Evolutionary conservation across 2,329 filamentous ascomycete species (phyloP), one percentile per base, ranked within the genome.

Genomic region (Bisporella sp.): DNA sequence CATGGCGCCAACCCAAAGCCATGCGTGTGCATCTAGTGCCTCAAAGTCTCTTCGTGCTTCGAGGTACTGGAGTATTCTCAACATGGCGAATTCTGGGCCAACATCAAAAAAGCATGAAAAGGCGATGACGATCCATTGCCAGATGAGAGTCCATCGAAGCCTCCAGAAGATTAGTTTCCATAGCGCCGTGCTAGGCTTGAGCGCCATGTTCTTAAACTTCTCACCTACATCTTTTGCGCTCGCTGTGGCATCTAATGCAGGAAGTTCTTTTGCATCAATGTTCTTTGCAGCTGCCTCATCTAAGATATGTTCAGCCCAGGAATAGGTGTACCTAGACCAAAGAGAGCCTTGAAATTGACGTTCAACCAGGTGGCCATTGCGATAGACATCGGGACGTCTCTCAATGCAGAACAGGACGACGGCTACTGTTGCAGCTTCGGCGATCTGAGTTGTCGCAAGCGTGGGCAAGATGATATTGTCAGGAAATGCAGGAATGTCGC

Each of bases 351-450:
- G 83, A 57, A 73, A 74, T 65, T 85, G 74, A n/a, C 71, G 70
- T 58, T 91, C 85, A 31, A 91, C 82, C 5, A 73, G 59, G 48
- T 73, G 70, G 13, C 58, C 59, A 41, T 73, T 79, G 57, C 57
- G 77, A 59, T 74, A 86, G 29, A 89, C 79, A 51, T 82, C 73
- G 2, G 86, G 86, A 12, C 86, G 75, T 43, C 85, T 76, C 5
- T 82, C 82, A 13, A 89, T 68, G 1, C 43, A 56, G 13, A 52
- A 52, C 37, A 58, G 50, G 31, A 49, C 50, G 12, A 49, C 31
- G 6, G 46, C 41, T 13, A 56, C 30, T 2, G 47, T 21, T 8
- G 49, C 7, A 33, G 51, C 50, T 42, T 52, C 44, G 30, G 50
- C 32, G 29, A 57, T 32, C 52, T 61, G 59, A 9, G 53, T 9